Conservation (phyloP, 768 basidiomycete genomes). For the Mycena epipterygia region DNA sequence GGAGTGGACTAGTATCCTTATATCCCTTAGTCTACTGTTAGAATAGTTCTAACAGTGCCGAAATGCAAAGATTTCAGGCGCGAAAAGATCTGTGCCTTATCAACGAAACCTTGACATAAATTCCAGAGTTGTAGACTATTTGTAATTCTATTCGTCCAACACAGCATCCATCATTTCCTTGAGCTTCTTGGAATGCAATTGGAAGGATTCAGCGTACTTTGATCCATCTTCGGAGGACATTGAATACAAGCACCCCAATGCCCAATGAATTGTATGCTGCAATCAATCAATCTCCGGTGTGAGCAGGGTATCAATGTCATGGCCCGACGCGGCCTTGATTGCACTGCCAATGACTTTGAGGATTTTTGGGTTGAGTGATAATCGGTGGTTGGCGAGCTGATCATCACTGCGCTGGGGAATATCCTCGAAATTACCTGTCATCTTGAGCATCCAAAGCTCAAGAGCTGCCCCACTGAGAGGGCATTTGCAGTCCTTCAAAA, state of each 20-base stretch:
- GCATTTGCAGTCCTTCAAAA: neutral
- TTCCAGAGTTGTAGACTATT: no score
- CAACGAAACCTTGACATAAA: no score
- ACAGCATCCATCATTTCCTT: neutral
- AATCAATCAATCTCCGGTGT: neutral
- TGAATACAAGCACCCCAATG: neutral
- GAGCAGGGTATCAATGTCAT: neutral
- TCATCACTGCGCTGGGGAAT: neutral
- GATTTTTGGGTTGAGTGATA: neutral
- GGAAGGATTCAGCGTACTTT: neutral
- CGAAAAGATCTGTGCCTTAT: no score
- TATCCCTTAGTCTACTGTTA: no score
- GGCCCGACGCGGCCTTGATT: neutral
- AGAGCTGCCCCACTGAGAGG: neutral
- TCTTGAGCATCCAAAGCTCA: constrained; percentile 5
- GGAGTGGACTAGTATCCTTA: no score
- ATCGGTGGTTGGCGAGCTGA: neutral
- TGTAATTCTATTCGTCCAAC: no score
- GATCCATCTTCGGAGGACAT: neutral
- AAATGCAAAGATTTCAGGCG: no score
- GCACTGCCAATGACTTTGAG: neutral
- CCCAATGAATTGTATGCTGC: neutral
- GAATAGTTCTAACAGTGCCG: no score
- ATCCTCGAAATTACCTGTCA: neutral
- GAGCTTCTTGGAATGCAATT: neutral